Conservation (phyloP, 805 yeast species). For the Yarrowia osloensis region DNA sequence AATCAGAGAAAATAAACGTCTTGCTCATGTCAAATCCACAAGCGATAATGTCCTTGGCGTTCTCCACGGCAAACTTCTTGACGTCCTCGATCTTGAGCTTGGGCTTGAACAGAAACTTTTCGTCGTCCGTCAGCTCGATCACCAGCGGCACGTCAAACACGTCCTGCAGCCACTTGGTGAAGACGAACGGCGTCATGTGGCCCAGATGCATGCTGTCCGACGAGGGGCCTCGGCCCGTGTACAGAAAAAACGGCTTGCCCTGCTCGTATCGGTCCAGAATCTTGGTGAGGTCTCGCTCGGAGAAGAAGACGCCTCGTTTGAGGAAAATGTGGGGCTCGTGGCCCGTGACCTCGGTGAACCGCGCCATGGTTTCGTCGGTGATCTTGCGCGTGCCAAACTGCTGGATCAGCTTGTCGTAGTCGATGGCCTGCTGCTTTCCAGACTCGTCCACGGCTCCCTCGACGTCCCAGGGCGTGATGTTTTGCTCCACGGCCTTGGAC, state of each 20-base stretch:
- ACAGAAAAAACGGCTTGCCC: conserved; percentile 91
- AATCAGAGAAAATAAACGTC: conserved; percentile 92
- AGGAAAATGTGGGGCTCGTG: conserved; percentile 86
- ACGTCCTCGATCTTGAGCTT: conserved; percentile 88
- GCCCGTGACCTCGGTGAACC: conserved; percentile 85
- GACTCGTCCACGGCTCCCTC: conserved; percentile 93
- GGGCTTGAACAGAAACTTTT: conserved; percentile 91
- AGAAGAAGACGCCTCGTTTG: conserved; percentile 88
- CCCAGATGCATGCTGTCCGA: conserved; percentile 95
- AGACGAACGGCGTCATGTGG: conserved; percentile 91
- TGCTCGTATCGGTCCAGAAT: conserved; percentile 89
- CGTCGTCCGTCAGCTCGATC: conserved; percentile 93
- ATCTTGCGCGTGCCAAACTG: conserved; percentile 86
- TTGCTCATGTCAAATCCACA: conserved; percentile 94
- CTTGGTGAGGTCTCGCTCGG: conserved; percentile 65
- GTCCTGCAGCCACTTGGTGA: conserved; percentile 97
- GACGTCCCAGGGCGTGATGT: conserved; percentile 96
- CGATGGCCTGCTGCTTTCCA: conserved; percentile 86
- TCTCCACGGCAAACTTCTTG: conserved; percentile 72
- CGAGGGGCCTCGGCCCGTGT: conserved; percentile 97
- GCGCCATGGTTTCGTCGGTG: conserved; percentile 64
- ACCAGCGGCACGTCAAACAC: conserved; percentile 96
- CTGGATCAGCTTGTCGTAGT: conserved; percentile 81
- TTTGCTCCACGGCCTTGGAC: conserved; percentile 46
- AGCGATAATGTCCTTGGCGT: conserved; percentile 89